Conservation (phyloP, 139 green algal species). For the Chlamydomonas asymmetrica region DNA sequence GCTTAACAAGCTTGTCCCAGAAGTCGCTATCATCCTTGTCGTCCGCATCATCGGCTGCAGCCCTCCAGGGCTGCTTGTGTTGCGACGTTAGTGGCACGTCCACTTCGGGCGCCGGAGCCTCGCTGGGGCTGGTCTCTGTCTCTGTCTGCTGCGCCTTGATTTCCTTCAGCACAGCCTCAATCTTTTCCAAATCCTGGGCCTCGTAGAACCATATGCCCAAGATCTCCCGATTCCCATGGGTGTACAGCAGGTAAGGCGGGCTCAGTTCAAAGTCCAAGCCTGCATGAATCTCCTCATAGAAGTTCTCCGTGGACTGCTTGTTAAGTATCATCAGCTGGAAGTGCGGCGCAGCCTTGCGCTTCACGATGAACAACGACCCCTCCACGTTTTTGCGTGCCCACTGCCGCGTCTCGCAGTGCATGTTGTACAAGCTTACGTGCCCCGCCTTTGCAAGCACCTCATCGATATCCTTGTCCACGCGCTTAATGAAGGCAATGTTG, state of each 20-base stretch:
- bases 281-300: slow-evolving; percentile 68
- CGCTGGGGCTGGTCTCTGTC: not conserved
- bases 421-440: slow-evolving; percentile 84
- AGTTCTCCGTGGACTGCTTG: slow-evolving; percentile 75
- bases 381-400: slow-evolving; percentile 90
- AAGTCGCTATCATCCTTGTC: slow-evolving; percentile 41
- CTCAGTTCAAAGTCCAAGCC: slow-evolving; percentile 78
- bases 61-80: not conserved
- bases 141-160: slow-evolving; percentile 46
- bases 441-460: slow-evolving; percentile 32
- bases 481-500: slow-evolving; percentile 15
- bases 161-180: slow-evolving; percentile 62
- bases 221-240: slow-evolving; percentile 72
- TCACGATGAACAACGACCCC: slow-evolving; percentile 88
- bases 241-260: slow-evolving; percentile 85
- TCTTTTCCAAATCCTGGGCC: slow-evolving; percentile 65
- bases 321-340: slow-evolving; percentile 93
- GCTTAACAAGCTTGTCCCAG: slow-evolving; percentile 50
- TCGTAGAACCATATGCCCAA: slow-evolving; percentile 94
- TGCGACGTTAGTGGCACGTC: not conserved
- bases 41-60: not conserved
- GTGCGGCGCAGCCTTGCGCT: slow-evolving; percentile 60
- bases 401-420: slow-evolving; percentile 55
- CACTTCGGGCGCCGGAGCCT: not conserved
- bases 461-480: slow-evolving; percentile 27